Evolutionary conservation across 2,329 filamentous ascomycete genomes (phyloP).

Genomic region (Cladophialophora immunda): DNA sequence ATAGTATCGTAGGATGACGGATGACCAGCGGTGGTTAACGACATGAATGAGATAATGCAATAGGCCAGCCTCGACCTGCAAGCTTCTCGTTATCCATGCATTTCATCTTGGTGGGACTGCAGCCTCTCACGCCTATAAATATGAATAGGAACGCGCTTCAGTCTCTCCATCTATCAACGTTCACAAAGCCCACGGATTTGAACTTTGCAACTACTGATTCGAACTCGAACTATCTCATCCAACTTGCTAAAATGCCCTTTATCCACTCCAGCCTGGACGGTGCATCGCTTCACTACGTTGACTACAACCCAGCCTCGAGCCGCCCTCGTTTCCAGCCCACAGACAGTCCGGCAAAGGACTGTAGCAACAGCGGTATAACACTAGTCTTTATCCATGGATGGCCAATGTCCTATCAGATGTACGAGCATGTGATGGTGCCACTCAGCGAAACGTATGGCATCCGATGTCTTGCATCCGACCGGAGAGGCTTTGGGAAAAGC

Average conservation of each 20-base stretch:
- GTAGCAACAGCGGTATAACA: conserved; percentile 22
- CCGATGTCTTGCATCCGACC: conserved; percentile 45
- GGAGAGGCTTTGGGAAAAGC: conserved; percentile 45
- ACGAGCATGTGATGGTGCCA: conserved; percentile 42
- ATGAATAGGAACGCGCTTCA: background rate
- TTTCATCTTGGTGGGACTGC: background rate
- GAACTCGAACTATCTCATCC: background rate
- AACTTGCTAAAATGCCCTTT: conserved; percentile 33
- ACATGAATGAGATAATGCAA: background rate
- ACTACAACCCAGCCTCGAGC: conserved; percentile 39
- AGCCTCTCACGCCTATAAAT: conserved; percentile 1
- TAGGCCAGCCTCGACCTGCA: background rate
- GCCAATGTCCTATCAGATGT: conserved; percentile 46
- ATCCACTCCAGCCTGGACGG: conserved; percentile 35
- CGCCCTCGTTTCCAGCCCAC: conserved; percentile 31
- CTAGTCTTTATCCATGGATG: conserved; percentile 46
- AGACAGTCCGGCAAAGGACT: conserved; percentile 8
- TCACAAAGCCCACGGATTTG: background rate
- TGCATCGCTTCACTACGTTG: conserved; percentile 34
- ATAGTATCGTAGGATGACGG: conserved; percentile 7
- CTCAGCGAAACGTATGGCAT: conserved; percentile 43
- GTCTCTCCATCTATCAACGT: background rate
- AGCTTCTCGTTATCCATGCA: background rate
- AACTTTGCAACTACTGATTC: background rate
- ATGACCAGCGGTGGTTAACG: conserved; percentile 9